A percentile compares a stretch with the other conserved stretches of the same genome.
These are phyloP conservation scores for Alternaria longipes DNA, from an alignment of 2,329 filamentous ascomycete species.

Conservation along the genomic window DNA sequence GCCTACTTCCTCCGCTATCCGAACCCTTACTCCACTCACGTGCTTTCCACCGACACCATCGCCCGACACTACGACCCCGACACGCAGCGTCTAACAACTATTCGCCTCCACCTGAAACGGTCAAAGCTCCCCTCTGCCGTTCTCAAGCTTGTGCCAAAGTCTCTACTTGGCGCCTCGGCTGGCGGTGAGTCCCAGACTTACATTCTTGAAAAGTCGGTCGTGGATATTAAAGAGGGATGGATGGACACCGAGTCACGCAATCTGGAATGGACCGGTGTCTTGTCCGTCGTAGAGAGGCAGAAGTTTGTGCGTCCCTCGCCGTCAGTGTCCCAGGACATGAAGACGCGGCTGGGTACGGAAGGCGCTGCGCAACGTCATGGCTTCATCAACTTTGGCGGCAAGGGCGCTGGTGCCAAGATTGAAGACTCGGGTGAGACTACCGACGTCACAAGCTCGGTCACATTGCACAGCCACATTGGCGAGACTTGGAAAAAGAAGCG, in stretches of 20 bases:
- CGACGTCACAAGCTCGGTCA: slow-evolving; percentile 76
- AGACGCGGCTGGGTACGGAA: slow-evolving; percentile 43
- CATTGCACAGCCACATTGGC: slow-evolving; percentile 76
- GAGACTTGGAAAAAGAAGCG: slow-evolving; percentile 67
- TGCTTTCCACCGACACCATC: slow-evolving; percentile 84
- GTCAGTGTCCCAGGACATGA: slow-evolving; percentile 32
- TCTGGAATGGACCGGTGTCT: slow-evolving; percentile 81
- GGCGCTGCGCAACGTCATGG: slow-evolving; percentile 43
- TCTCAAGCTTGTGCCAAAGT: slow-evolving; percentile 77
- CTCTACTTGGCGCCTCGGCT: slow-evolving; percentile 68
- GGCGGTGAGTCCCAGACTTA: slow-evolving; percentile 75
- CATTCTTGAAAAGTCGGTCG: slow-evolving; percentile 80
- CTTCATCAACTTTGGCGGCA: slow-evolving; percentile 40
- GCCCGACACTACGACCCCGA: slow-evolving; percentile 74
- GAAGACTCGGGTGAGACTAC: slow-evolving; percentile 59
- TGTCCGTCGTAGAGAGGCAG: slow-evolving; percentile 81
- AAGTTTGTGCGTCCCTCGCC: slow-evolving; percentile 65
- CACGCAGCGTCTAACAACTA: slow-evolving; percentile 79
- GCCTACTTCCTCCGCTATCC: slow-evolving; percentile 91
- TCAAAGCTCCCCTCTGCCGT: slow-evolving; percentile 79
- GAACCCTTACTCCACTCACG: slow-evolving; percentile 84
- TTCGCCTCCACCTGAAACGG: slow-evolving; percentile 82
- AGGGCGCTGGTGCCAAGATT: slow-evolving; percentile 37
- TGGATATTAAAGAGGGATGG: slow-evolving; percentile 82
- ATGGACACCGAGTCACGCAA: slow-evolving; percentile 85